Evolutionary conservation across 176 grass and related monocot species (phyloP).

Genomic region (Bonia amplexicaulis): DNA sequence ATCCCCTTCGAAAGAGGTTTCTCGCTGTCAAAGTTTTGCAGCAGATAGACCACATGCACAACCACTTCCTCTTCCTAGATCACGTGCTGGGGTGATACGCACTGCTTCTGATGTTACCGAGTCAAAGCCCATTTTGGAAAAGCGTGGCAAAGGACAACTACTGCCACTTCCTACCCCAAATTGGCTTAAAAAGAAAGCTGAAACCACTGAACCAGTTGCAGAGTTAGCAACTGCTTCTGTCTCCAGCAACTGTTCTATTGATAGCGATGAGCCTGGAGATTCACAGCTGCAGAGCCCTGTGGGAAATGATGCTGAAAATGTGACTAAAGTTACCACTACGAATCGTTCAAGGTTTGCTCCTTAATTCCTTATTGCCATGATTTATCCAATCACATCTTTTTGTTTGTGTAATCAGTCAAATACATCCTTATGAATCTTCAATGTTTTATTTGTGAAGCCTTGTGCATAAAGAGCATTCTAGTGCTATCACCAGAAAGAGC

Average conservation of each 20-base stretch:
- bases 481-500: conserved; percentile 43
- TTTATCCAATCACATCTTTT: not conserved
- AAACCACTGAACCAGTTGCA: conserved; percentile 48
- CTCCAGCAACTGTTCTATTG: conserved; percentile 88
- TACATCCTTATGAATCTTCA: conserved; percentile 15
- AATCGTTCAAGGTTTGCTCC: conserved; percentile 62
- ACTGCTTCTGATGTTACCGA: conserved; percentile 70
- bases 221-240: conserved; percentile 65
- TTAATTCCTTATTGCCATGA: conserved; percentile 11
- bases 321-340: conserved; percentile 34
- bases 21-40: conserved; percentile 95
- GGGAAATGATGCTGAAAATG: conserved; percentile 67
- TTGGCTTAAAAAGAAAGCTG: conserved; percentile 47
- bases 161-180: conserved; percentile 61
- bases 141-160: conserved; percentile 60
- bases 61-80: conserved; percentile 83
- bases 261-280: conserved; percentile 78
- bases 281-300: conserved; percentile 69
- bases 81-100: conserved; percentile 47
- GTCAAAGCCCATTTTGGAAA: conserved; percentile 61
- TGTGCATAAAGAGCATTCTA: conserved; percentile 49
- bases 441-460: conserved; percentile 48
- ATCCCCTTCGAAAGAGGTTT: conserved; percentile 85
- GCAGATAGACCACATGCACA: conserved; percentile 66
- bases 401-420: conserved; percentile 19